Base-by-base conservation (phyloP, 164 flowering plant species). In the Hamamelis virginiana region DNA sequence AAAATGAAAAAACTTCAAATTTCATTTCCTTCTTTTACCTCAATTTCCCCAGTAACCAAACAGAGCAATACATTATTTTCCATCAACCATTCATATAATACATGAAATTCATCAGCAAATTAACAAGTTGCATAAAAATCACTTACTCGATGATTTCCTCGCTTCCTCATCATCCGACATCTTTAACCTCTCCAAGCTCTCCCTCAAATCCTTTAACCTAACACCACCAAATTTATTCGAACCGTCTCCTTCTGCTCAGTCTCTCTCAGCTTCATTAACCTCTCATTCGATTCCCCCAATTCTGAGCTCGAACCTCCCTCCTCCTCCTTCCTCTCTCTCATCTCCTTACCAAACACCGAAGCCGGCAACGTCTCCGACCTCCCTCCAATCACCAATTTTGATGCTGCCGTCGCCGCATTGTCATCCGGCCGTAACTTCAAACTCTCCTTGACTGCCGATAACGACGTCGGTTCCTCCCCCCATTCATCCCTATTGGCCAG, bases 241-340 rank as follows among this genome's bases (percentile, higher is more conserved):
- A 64, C 69, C 1, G 64, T 48, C 79, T 81, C 86, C 71, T 83
- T 81, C 76, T 80, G 80, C 69, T 92, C 96, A 45, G 76, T 56
- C 77, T 78, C 88, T 74, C 86, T 84, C 78, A 91, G 23, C 82
- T 80, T 86, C 59, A 22, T 69, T 60, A 94, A 66, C 82, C 98
- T 82, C 75, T 89, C 90, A 80, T 77, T 85, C 82, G 91, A 69
- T 76, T 91, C 98, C 59, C 4, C 59, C 59, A 94, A 25, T 46
- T 63, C 72, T 12, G 55, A 25, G 3, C 68, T 60, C n/a, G n/a
- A n/a, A n/a, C n/a, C n/a, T n/a, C n/a, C n/a, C 33, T 16, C 57
- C 65, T n/a, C 56, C 25, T 64, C 80, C 69, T 21, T 69, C 70
- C 70, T 59, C 59, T 65, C 77, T 18, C 47, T 53, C 74, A 56